Base-by-base conservation (phyloP, 148 eudicot genomes). In the Cornus controversa region DNA sequence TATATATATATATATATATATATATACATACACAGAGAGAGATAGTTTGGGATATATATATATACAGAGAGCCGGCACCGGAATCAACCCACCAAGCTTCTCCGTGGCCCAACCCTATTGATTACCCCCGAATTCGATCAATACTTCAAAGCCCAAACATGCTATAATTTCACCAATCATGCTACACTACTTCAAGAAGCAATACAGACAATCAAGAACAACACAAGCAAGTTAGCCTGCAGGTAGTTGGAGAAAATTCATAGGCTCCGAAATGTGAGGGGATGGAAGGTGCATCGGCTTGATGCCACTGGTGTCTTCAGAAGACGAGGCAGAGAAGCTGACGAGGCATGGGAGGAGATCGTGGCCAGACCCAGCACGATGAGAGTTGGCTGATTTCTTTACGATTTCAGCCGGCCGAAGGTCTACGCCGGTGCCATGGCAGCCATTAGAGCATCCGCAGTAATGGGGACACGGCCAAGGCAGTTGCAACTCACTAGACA, bases 201-300 rank as follows among this genome's bases (percentile, higher is more conserved):
- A 29, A 78, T 85, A 0, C 50, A 75, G 6, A 80, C 81, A 8
- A 84, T 87, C 27, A 92, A 90, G 78, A 69, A 31, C 20, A 92
- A 92, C 54, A 92, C 90, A 2, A 75, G 87, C 40, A 82, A 26
- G 10, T n/a, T n/a, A n/a, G n/a, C n/a, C n/a, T n/a, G n/a, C n/a
- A n/a, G n/a, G n/a, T n/a, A n/a, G n/a, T n/a, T 80, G 62, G 87
- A 85, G 22, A 90, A 92, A 29, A 92, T 92, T 14, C 8, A 66
- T 31, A 75, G 88, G 69, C 80, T 92, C 9, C 78, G 78, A 70
- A 70, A 84, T 22, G 72, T 68, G 1, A 87, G 85, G 68, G 87
- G 88, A 24, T 92, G 97, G 97, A 84, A 86, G 13, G 18, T 92
- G 54, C 87, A 90, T 76, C 86, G 88, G 16, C 50, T 92, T 3